Base-by-base conservation (phyloP, 805 yeast species). In the Candida peoriensis region DNA sequence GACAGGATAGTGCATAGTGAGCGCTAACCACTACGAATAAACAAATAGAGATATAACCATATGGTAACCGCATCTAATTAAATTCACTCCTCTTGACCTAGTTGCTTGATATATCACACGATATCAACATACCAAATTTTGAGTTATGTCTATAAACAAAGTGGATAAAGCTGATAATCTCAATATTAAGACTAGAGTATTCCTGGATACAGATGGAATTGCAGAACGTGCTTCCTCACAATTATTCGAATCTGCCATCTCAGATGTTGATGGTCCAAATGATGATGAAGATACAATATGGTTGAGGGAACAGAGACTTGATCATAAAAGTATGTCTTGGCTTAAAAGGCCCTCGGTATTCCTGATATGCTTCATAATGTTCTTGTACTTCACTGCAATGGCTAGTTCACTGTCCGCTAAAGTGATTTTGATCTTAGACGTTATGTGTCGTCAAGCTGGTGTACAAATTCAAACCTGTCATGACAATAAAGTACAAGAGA, bases 331-430 rank as follows among this genome's bases (percentile, higher is more conserved):
- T 3, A 36, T 73, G 20, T 63, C 64, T 14, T 79, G 85, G 82
- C 57, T 69, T 35, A 61, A 61, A 20, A 61, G 81, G 28, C 89
- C 89, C 0, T 69, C 81, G 3, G 57, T 76, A 8, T 44, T 58
- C n/a, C 62, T 74, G 58, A 50, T 80, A 10, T 64, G 77, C 18
- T 24, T 61, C 3, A 53, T 67, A 1, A 28, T 70, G 2, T 64
- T 75, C 24, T 28, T 72, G 5, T 55, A 60, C 36, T 61, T 78
- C 8, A 50, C 76, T 32, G 58, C 73, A 0, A 52, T 52, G 14
- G 66, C 64, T 18, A 38, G 68, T 8, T 45, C 63, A 4, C n/a
- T 64, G 8, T 59, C 75, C 1, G 60, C 78, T 1, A 57, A 57
- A 22, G 38, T 58, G 7, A 50, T 56, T 34, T 57, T 61, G 34